Conservation (phyloP, 805 yeast genomes). For the Lipomyces japonicus region DNA sequence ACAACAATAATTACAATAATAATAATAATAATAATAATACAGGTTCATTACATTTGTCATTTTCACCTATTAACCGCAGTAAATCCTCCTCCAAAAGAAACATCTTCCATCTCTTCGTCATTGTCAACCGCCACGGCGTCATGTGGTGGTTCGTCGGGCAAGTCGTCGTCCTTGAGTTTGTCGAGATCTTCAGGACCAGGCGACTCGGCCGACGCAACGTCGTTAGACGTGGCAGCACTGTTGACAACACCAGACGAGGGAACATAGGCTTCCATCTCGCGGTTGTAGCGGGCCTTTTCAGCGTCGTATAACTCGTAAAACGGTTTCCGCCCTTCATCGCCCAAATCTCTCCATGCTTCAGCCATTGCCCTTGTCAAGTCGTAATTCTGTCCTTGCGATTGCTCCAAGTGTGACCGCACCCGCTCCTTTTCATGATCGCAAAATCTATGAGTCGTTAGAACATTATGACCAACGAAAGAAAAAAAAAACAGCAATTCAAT, state of each 20-base stretch:
- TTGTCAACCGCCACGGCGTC: constrained; percentile 13
- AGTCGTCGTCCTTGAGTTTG: neutral
- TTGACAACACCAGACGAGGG: constrained; percentile 20
- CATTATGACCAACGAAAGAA: neutral
- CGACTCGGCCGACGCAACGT: neutral
- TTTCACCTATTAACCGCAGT: constrained; percentile 22
- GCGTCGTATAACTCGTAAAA: constrained; percentile 72
- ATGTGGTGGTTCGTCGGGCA: neutral
- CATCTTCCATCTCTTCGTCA: constrained; percentile 25
- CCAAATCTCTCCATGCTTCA: constrained; percentile 78
- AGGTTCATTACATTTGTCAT: too few species aligned
- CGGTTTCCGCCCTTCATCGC: constrained; percentile 64
- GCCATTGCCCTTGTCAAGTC: constrained; percentile 78
- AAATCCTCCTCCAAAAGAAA: constrained; percentile 22
- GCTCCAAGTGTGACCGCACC: constrained; percentile 56
- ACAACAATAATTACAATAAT: neutral
- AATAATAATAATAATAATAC: too few species aligned
- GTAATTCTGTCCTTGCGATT: constrained; percentile 39
- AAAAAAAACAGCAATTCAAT: neutral
- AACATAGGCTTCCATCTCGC: constrained; percentile 54
- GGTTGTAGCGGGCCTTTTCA: constrained; percentile 69
- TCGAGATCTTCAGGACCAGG: neutral
- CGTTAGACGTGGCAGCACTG: neutral
- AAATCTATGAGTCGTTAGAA: constrained; percentile 39
- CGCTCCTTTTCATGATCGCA: constrained; percentile 83